A percentile compares a stretch with the other conserved stretches of the same genome.
These are phyloP conservation scores for Entomortierella beljakovae DNA, from an alignment of 192 early-diverging fungal genomes.

Conservation along the genomic window DNA sequence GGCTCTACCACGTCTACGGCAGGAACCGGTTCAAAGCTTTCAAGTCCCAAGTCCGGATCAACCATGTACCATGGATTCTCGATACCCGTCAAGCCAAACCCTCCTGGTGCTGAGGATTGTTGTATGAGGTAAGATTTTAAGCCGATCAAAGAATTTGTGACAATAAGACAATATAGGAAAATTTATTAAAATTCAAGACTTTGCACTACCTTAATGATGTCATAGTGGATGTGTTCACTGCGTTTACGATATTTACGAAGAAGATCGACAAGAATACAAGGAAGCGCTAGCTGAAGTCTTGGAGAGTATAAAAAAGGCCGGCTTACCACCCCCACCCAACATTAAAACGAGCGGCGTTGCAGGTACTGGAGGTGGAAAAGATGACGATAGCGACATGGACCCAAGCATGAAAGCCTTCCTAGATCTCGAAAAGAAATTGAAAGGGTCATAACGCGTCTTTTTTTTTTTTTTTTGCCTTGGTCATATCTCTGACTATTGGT, in stretches of 20 bases:
- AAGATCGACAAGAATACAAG: constrained; percentile 49
- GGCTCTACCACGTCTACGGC: constrained; percentile 18
- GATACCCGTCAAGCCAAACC: constrained; percentile 35
- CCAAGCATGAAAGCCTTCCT: constrained; percentile 66
- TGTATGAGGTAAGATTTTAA: constrained; percentile 45
- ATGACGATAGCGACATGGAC: constrained; percentile 57
- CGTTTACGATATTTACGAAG: constrained; percentile 50
- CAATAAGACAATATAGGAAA: neutral
- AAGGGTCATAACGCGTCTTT: constrained; percentile 42
- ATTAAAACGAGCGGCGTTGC: neutral
- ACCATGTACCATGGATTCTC: constrained; percentile 34
- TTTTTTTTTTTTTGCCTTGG: too few relatives aligned
- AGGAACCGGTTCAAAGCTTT: constrained; percentile 10
- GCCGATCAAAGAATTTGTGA: neutral
- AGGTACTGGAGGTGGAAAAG: neutral
- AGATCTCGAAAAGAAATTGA: constrained; percentile 59
- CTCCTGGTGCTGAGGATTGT: constrained; percentile 48
- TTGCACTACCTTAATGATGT: neutral
- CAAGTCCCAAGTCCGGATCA: constrained; percentile 1
- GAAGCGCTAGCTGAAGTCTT: constrained; percentile 14
- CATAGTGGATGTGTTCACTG: constrained; percentile 46
- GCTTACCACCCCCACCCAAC: constrained; percentile 34
- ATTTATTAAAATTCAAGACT: neutral
- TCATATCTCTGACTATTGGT: neutral
- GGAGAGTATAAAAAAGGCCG: constrained; percentile 28